Evolutionary conservation across 306 rosid genomes (phyloP), one percentile per base, ranked within the genome.

Genomic region (Cucumis hystrix): DNA sequence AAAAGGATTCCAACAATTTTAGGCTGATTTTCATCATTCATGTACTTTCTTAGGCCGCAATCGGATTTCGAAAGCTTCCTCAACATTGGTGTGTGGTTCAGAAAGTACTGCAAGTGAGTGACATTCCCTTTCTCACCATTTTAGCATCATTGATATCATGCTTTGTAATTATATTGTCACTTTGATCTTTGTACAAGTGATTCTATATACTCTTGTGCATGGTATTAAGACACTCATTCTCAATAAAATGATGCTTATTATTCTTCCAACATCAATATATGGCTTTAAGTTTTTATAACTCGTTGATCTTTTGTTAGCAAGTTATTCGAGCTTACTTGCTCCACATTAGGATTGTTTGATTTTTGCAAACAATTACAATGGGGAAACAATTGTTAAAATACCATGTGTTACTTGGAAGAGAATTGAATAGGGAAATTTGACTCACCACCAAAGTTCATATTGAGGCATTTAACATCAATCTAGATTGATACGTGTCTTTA

Each of bases 51-150:
- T n/a, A 95, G 98, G 86, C 98, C 98, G 12, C 97, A 89, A 86
- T 88, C 98, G 1, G 96, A 92, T 85, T 95, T 86, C 23, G 98
- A 95, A 86, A 86, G 93, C 86, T 92, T 79, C 83, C 91, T 95
- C 58, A 95, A 89, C 76, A 88, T 95, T 80, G 97, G 92, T 17
- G 88, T 86, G 30, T 95, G 97, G 97, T 95, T 95, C 87, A 85
- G 86, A 79, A 95, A 90, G 83, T 79, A 90, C 35, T 87, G 87
- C 87, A 84, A 84, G 85, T 86, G 86, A 90, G 83, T 59, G 52
- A 6, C 66, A 33, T 35, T 56, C 23, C 35, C 12, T 74, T 33
- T 7, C 77, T 55, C 78, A 51, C 30, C 57, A 23, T 47, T 47
- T 45, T 43, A 40, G 37, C 20, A 69, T 69, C 75, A 69, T 4